Evolutionary conservation across 2,329 filamentous ascomycete genomes (phyloP).

Genomic region (Neoarthrinium moseri): DNA sequence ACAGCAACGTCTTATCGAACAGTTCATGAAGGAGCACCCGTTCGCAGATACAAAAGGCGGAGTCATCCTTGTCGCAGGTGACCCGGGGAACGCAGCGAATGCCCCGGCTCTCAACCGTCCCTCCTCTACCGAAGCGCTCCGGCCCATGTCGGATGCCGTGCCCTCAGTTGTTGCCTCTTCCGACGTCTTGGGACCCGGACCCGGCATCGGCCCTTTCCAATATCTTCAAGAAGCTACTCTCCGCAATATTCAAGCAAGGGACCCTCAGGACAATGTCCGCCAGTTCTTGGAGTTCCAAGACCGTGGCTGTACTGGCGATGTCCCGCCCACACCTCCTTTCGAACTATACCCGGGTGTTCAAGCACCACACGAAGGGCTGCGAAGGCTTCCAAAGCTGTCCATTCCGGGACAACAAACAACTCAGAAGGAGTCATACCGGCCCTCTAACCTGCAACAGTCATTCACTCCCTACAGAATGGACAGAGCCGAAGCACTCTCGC

Average conservation of each 20-base stretch:
- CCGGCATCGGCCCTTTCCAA: conserved; percentile 58
- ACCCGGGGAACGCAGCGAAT: conserved; percentile 74
- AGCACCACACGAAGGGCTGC: conserved; percentile 53
- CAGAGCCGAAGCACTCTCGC: conserved; percentile 47
- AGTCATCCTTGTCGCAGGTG: conserved; percentile 73
- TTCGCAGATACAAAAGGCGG: conserved; percentile 60
- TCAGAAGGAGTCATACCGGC: too few relatives aligned
- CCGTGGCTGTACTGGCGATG: conserved; percentile 42
- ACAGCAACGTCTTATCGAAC: conserved; percentile 74
- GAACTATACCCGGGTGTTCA: conserved; percentile 55
- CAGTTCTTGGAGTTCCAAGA: conserved; percentile 87
- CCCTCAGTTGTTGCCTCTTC: conserved; percentile 89
- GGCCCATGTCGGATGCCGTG: conserved; percentile 71
- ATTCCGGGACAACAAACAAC: conserved; percentile 48
- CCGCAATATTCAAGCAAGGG: conserved; percentile 65
- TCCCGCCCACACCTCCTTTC: conserved; percentile 69
- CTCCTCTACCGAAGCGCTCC: conserved; percentile 51
- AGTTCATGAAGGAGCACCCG: conserved; percentile 74
- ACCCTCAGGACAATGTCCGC: conserved; percentile 89
- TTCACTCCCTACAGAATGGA: conserved; percentile 55
- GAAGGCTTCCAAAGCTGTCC: conserved; percentile 59
- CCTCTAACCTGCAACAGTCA: conserved; percentile 19
- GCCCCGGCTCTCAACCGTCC: conserved; percentile 54
- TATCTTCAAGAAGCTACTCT: conserved; percentile 74
- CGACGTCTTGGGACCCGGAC: conserved; percentile 75